Evolutionary conservation across 2,329 filamentous ascomycete species (phyloP), one percentile per base, ranked within the genome.

Genomic region (Cercospora sp.): DNA sequence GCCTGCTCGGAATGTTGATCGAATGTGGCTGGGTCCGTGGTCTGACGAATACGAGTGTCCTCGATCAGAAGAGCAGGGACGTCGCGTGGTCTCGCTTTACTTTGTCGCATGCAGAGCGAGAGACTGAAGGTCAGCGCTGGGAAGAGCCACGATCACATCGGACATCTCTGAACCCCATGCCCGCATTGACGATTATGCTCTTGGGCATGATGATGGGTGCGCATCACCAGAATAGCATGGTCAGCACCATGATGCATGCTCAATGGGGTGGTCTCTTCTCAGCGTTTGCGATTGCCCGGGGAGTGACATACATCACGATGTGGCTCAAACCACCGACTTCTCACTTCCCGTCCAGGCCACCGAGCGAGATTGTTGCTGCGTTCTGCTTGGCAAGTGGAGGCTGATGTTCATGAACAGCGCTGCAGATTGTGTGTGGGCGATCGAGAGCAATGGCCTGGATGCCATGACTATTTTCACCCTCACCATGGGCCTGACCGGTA

Each of bases 381-480:
- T 98, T 98, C 77, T 95, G 93, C 49, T 84, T 98, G 68, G 92
- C 96, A 70, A 85, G 91, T 1, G 94, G 95, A 28, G 94, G 5
- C 84, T 96, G 57, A 89, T 97, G 65, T 97, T 98, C 81, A 97
- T 97, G 91, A 86, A 91, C 69, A 97, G 93, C 78, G 91, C 91
- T 70, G 87, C 87, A 66, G 93, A 96, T 76, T 91, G 91, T 0
- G 87, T 97, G 28, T 79, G 84, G 9, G 88, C 89, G n/a, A 92
- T 97, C 83, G 89, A 94, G 68, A 85, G 86, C 66, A 90, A 94
- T 76, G 81, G 89, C 3, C 82, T 97, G 16, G 91, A 97, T 76
- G 92, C 92, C 71, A 97, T 97, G 93, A 95, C 97, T 80, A 88
- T 93, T 69, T 97, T 97, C 80, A 97, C 93, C 0, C 87, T 97